Percentiles rank a stretch among this genome's conserved stretches.
phyloP scores from a whole-genome alignment of 768 basidiomycete genomes.

The Trametes villosa region DNA sequence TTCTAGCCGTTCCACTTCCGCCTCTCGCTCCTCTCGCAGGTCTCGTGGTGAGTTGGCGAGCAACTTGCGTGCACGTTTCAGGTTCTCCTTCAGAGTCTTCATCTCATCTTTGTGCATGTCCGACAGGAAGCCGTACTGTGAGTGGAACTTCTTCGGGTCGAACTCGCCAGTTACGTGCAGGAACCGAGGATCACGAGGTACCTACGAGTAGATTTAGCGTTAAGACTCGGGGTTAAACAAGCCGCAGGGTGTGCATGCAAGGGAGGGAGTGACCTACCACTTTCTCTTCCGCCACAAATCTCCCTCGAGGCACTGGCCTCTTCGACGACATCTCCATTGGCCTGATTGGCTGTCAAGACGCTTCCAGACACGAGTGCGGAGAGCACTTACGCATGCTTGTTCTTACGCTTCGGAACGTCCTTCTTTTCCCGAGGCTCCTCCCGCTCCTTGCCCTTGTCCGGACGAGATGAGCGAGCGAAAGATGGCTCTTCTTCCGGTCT shows the following conservation, averaged over 20 bases:
- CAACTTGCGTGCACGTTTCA: conserved; percentile 70
- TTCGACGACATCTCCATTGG: conserved; percentile 86
- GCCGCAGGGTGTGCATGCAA: too few relatives aligned
- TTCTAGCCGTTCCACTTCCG: conserved; percentile 74
- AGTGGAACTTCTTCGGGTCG: conserved; percentile 63
- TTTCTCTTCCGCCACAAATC: conserved; percentile 70
- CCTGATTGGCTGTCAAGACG: conserved; percentile 42
- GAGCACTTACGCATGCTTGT: conserved; percentile 84
- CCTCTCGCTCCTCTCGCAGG: conserved; percentile 60
- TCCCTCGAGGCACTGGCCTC: conserved; percentile 74
- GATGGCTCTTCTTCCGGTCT: conserved; percentile 23
- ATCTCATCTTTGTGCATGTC: conserved; percentile 70
- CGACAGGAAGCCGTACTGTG: conserved; percentile 77
- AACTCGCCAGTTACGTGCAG: conserved; percentile 71
- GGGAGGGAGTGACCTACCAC: conserved; percentile 55
- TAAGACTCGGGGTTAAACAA: too few relatives aligned
- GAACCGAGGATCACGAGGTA: conserved; percentile 88
- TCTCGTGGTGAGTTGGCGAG: conserved; percentile 63
- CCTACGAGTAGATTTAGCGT: conserved; percentile 45
- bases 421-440: conserved; percentile 48
- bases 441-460: conserved; percentile 37
- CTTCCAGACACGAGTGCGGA: background rate
- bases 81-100: conserved; percentile 59
- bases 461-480: background rate
- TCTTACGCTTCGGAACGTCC: conserved; percentile 61